Percentiles rank a stretch among this genome's conserved stretches.
Evolutionary conservation across 805 yeast genomes (phyloP).

Genomic region (Ogataea dorogensis): DNA sequence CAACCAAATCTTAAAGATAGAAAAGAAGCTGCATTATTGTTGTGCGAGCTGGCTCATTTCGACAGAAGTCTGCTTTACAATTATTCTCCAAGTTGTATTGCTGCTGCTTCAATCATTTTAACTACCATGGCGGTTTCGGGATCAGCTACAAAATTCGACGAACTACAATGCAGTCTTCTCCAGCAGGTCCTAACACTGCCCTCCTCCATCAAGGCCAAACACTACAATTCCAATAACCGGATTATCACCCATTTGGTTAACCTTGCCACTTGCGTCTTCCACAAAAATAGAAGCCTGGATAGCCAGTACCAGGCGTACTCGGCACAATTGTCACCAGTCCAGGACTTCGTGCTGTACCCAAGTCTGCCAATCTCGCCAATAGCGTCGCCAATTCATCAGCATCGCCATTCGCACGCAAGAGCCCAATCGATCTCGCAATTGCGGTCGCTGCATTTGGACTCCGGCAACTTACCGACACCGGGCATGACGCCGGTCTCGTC

Average conservation of each 20-base stretch:
- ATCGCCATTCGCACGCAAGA: conserved; percentile 21
- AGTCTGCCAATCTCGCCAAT: conserved; percentile 31
- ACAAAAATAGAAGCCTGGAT: conserved; percentile 25
- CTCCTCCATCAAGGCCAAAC: conserved; percentile 27
- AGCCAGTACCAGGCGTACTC: conserved; percentile 13
- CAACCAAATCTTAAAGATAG: conserved; percentile 43
- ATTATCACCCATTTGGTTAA: conserved; percentile 27
- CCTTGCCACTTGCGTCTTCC: conserved; percentile 26
- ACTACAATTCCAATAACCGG: conserved; percentile 19
- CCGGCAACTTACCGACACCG: conserved; percentile 30
- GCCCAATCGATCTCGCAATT: conserved; percentile 26
- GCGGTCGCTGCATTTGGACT: conserved; percentile 23
- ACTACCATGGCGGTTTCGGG: conserved; percentile 45
- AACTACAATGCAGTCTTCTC: conserved; percentile 29
- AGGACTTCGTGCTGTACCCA: conserved; percentile 23
- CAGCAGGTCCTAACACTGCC: conserved; percentile 26
- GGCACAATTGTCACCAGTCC: conserved; percentile 17
- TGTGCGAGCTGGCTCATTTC: conserved; percentile 67
- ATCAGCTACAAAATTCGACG: conserved; percentile 29
- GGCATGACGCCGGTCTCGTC: conserved; percentile 29
- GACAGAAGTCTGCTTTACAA: conserved; percentile 56
- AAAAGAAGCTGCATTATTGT: conserved; percentile 54
- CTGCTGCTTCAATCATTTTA: conserved; percentile 51
- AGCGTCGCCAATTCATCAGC: conserved; percentile 30
- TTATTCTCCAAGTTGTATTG: conserved; percentile 43